Evolutionary conservation across 1,284 basidiomycete genomes (phyloP), one percentile per base, ranked within the genome.

Genomic region (Tetrapyrgos nigripes): DNA sequence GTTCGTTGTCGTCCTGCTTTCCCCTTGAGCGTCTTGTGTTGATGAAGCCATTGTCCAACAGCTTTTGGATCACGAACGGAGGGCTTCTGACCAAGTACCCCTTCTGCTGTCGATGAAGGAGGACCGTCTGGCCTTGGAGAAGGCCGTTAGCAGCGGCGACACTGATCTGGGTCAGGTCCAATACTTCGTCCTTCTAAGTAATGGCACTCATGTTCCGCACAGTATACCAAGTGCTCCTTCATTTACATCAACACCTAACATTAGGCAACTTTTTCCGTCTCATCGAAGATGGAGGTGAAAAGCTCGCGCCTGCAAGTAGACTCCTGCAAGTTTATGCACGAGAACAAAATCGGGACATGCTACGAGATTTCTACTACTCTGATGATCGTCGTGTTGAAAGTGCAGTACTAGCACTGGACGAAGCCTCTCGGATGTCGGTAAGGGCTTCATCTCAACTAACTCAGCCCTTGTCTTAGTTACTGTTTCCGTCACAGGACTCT

Each of bases 321-420:
- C 76, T 97, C 9, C 80, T 97, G 33, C 90, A 96, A 69, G 92
- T 95, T 0, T 97, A 96, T 71, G 95, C 94, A 1, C 81, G 91
- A 37, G 92, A 96, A 69, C 92, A 94, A 68, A 94, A 98, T 70
- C 80, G 90, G 48, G 94, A 96, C 62, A 90, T 99, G 84, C 79
- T 98, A 13, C 83, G 93, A 17, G 96, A 99, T 72, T 98, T 97
- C 73, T 99, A 97, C 76, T 99, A 97, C 71, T 97, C 97, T 52
- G 97, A 99, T 70, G 97, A 99, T 74, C 83, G 97, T 60, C 83
- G 97, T 46, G 91, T 94, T 6, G 96, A 98, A 68, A 96, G 89
- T 70, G 97, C 94, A 0, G 84, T 92, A 17, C 77, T 98, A 5
- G 91, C 87, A 40, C 76, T 99, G 44, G 91, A 93, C 44, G 96